phyloP scores from a whole-genome alignment of 1,139 yeast genomes.

The Sugiyamaella xylanicola region DNA sequence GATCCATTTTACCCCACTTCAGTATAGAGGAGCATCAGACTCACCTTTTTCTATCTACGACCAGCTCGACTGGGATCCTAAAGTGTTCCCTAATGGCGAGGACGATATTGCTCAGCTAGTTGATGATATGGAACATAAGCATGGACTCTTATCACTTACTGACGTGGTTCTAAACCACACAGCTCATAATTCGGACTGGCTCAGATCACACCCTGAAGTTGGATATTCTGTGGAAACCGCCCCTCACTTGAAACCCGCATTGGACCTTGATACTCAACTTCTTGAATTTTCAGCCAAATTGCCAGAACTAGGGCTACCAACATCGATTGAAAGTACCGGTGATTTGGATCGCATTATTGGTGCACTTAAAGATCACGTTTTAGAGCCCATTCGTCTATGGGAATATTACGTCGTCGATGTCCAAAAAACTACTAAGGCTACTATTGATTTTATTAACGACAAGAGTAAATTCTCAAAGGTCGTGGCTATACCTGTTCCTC shows the following conservation, averaged over 20 bases:
- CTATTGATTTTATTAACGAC: constrained; percentile 35
- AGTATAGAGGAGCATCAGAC: constrained; percentile 81
- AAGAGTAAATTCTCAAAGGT: constrained; percentile 34
- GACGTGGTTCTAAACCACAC: constrained; percentile 96
- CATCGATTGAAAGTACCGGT: constrained; percentile 49
- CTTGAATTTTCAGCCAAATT: constrained; percentile 63
- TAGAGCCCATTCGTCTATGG: constrained; percentile 75
- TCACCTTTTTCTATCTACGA: constrained; percentile 93
- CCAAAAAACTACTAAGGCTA: constrained; percentile 41
- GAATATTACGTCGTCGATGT: constrained; percentile 75
- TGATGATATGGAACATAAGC: constrained; percentile 53
- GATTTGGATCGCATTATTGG: constrained; percentile 65
- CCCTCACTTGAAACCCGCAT: constrained; percentile 82
- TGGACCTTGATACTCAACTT: constrained; percentile 73
- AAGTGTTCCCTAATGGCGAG: constrained; percentile 54
- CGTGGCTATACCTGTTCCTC: constrained; percentile 47
- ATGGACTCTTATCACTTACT: constrained; percentile 73
- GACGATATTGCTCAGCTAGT: constrained; percentile 53
- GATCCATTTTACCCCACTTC: constrained; percentile 95
- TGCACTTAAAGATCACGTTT: constrained; percentile 67
- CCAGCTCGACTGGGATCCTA: constrained; percentile 75
- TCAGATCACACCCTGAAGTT: constrained; percentile 80
- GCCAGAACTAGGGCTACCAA: constrained; percentile 60
- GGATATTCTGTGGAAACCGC: constrained; percentile 88
- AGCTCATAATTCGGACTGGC: constrained; percentile 86